Base-by-base conservation (phyloP, 441 rosid genomes). In the Aquilaria agallochum region DNA sequence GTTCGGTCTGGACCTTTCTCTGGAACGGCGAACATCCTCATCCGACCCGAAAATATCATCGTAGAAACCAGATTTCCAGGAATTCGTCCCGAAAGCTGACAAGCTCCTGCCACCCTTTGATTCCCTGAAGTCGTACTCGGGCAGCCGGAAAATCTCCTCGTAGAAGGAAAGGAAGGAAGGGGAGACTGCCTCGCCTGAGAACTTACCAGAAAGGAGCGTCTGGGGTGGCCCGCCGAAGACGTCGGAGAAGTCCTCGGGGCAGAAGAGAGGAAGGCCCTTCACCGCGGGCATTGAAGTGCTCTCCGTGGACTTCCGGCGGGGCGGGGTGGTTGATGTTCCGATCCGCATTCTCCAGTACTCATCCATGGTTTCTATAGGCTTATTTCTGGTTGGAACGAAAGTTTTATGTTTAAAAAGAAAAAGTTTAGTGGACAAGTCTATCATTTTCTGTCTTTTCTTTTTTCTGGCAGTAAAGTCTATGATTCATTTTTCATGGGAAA, bases 201-300 rank as follows among this genome's bases (percentile, higher is more conserved):
- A 79, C 74, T 81, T 84, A 9, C 94, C 69, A 11, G 80, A 74
- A 14, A 88, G 83, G 53, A 88, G 65, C 42, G 77, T 84, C 68
- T 86, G 68, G 0, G 98, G 98, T 0, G 98, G 96, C 5, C 98
- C 98, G 0, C 98, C 98, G 56, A 84, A 90, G 2, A 90, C 98
- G 68, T 92, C 98, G 32, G 90, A 56, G 76, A 90, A 92, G 42
- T 92, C 92, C 6, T 80, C 79, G 3, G 87, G 71, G 30, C 79
- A 68, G 49, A 47, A 31, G 12, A 52, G 59, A 42, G 42, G 58
- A 31, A 32, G 40, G 74, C 20, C 64, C 48, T 56, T 11, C 3
- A 74, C 12, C 55, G 53, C 47, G 68, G 15, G 11, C 40, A 65
- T 20, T 55, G 59, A 8, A 61, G 20, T 45, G 40, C 68, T 58